Base-by-base conservation (phyloP, 169 alveolate genomes). In the Cryptosporidium parvum region DNA sequence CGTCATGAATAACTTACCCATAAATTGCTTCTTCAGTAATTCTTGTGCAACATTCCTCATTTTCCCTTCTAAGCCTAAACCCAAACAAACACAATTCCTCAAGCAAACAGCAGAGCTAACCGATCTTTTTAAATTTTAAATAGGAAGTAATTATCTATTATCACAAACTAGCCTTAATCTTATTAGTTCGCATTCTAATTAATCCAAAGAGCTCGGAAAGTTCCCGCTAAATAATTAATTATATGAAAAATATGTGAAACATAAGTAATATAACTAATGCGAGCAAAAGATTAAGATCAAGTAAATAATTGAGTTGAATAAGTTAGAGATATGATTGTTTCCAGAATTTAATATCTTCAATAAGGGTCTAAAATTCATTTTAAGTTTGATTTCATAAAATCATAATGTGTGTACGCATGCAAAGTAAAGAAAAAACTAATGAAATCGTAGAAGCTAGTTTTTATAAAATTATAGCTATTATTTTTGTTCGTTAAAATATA, bases 31-130 rank as follows among this genome's bases (percentile, higher is more conserved):
- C 84, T 94, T 94, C 53, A 94, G 85, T 7, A 94, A 93, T 65
- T 94, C 96, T 31, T 93, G 87, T 42, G 96, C 96, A 56, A 94
- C 93, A 85, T 91, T 89, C 73, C 94, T 65, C 96, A 93, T 92
- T 58, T 48, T 85, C 56, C 69, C 85, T 33, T 56, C 9, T 26
- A 65, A 51, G 42, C 39, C 69, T 75, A 45, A 58, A 62, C 39
- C 67, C 9, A 85, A 85, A 45, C 37, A 51, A 29, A 86, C 59
- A 58, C 51, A 85, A 52, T 42, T 52, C 10, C 69, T 39, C 52
- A 67, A n/a, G 37, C 1, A 56, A 56, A 56, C 67, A 3, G 67
- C 14, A 56, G 8, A 1, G 1, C 16, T 23, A 23, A 56, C 37
- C 35, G 29, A 56, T 56, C 67, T 3, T 56, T n/a, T 56, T 42